phyloP scores from a whole-genome alignment of 768 basidiomycete genomes.

The Coprinellus micaceus region DNA sequence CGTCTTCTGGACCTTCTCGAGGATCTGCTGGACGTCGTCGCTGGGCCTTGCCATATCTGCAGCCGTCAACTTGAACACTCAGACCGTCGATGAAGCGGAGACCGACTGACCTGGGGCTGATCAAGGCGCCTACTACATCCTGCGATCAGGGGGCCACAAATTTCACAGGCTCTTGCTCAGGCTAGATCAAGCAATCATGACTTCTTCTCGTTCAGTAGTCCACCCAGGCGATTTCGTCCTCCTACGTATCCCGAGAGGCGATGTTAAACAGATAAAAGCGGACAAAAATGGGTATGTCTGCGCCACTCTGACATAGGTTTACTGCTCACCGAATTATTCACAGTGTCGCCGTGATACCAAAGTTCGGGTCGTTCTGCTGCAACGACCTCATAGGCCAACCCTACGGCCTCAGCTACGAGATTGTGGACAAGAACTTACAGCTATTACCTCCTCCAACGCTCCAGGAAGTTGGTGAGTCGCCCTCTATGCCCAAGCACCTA shows the following conservation, averaged over 20 bases:
- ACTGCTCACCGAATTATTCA: slow-evolving; percentile 6
- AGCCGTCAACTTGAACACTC: too few relatives aligned
- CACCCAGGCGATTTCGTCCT: slow-evolving; percentile 74
- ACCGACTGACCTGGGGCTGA: not conserved
- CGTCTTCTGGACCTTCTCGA: slow-evolving; percentile 1
- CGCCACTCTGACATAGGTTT: not conserved
- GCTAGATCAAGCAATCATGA: slow-evolving; percentile 1
- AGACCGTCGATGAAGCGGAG: not conserved
- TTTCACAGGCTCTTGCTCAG: slow-evolving; percentile 7
- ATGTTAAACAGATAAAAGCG: slow-evolving; percentile 69
- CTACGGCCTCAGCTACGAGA: slow-evolving; percentile 89
- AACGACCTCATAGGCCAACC: slow-evolving; percentile 77
- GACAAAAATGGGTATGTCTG: slow-evolving; percentile 64
- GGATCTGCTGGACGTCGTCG: not conserved
- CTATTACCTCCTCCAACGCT: slow-evolving; percentile 59
- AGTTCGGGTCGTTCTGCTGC: slow-evolving; percentile 79
- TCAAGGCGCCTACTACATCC: slow-evolving; percentile 1
- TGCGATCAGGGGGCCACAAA: slow-evolving; percentile 2
- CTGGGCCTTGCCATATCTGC: not conserved
- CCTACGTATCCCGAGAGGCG: slow-evolving; percentile 74
- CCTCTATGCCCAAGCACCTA: too few relatives aligned
- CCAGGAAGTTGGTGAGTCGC: slow-evolving; percentile 73
- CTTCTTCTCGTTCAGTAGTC: slow-evolving; percentile 34
- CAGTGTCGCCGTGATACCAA: slow-evolving; percentile 75
- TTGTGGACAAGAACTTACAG: slow-evolving; percentile 65